Evolutionary conservation across 148 eudicot genomes (phyloP).

Genomic region (Amaranthus cruentus): DNA sequence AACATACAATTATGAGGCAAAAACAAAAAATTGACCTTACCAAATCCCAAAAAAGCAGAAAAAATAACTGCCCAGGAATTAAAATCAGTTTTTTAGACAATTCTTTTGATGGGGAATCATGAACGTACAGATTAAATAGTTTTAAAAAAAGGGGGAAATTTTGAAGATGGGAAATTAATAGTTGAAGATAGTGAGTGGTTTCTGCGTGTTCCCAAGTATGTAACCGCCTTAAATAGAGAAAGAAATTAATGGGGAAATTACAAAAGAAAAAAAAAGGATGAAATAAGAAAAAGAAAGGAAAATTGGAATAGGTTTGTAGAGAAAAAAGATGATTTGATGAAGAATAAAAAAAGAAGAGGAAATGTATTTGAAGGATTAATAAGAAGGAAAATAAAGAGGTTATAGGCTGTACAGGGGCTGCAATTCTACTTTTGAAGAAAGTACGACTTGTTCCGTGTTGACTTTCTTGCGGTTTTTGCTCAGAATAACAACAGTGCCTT

Average conservation of each 20-base stretch:
- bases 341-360: background rate
- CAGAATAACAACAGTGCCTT: background rate
- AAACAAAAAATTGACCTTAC: slow-evolving; percentile 10
- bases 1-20: slow-evolving; percentile 7
- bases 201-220: slow-evolving; percentile 20
- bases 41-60: slow-evolving; percentile 3
- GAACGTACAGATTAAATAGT: background rate
- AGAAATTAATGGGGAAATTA: background rate
- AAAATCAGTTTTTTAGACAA: background rate
- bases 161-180: background rate
- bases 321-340: background rate
- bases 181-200: background rate
- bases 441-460: slow-evolving; percentile 23
- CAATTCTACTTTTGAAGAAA: background rate
- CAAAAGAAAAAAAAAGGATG: background rate
- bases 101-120: background rate
- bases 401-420: background rate
- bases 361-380: background rate
- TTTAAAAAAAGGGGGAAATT: background rate
- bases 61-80: slow-evolving; percentile 2
- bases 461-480: slow-evolving; percentile 18
- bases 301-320: background rate
- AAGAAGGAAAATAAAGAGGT: background rate
- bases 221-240: slow-evolving; percentile 14
- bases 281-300: background rate